Conservation (phyloP, 371 early-diverging fungal genomes). For the Umbelopsis sp. region DNA sequence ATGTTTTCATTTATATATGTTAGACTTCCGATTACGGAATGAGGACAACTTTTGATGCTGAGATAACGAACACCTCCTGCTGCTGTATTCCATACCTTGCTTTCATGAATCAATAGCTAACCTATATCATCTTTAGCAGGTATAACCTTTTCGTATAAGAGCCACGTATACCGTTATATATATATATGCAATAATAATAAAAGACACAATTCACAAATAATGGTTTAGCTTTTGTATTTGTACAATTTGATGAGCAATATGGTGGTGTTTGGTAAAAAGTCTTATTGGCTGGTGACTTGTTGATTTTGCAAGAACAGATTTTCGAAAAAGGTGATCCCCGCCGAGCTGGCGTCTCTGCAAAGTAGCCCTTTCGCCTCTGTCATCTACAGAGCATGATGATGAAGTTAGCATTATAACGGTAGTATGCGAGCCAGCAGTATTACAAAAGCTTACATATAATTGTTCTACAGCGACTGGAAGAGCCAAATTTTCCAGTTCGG, state of each 20-base stretch:
- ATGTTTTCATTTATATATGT: slow-evolving; percentile 10
- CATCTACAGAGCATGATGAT: slow-evolving; percentile 44
- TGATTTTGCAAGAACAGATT: slow-evolving; percentile 55
- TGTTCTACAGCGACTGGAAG: slow-evolving; percentile 68
- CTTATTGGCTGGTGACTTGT: neutral
- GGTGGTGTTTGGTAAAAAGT: neutral
- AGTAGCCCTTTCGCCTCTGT: slow-evolving; percentile 77
- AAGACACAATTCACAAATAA: too few species aligned
- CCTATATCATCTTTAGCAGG: neutral
- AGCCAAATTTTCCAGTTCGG: slow-evolving; percentile 68
- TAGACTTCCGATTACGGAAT: slow-evolving; percentile 11
- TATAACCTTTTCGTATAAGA: neutral
- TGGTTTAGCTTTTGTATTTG: too few species aligned
- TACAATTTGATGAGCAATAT: neutral
- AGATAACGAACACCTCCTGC: slow-evolving; percentile 14
- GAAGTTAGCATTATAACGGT: neutral
- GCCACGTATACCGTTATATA: too few species aligned
- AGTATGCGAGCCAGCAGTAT: neutral
- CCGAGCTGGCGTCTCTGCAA: slow-evolving; percentile 86
- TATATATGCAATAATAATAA: too few species aligned
- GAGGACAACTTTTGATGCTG: slow-evolving; percentile 6
- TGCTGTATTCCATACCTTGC: neutral
- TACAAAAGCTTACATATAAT: slow-evolving; percentile 57
- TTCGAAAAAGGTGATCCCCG: slow-evolving; percentile 82
- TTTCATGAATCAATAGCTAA: neutral